These are phyloP conservation scores for Venustampulla echinocandica DNA, from an alignment of 495 filamentous ascomycete species.

Conservation along the genomic window DNA sequence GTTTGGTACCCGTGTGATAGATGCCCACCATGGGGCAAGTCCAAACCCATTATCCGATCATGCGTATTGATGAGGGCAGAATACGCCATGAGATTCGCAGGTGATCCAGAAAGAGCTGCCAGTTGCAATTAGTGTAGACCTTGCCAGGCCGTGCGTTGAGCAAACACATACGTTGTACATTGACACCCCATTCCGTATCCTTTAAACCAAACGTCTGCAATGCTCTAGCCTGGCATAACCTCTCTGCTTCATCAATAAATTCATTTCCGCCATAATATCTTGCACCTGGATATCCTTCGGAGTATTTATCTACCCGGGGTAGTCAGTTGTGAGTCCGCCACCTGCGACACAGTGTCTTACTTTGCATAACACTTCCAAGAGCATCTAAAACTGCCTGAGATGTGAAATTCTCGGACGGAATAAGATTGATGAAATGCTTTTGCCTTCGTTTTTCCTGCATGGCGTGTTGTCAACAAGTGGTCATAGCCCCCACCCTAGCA, in stretches of 20 bases:
- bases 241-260: slow-evolving; percentile 84
- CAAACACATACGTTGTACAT: slow-evolving; percentile 72
- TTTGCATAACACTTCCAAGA: slow-evolving; percentile 97
- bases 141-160: not conserved
- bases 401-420: slow-evolving; percentile 98
- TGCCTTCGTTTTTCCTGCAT: slow-evolving; percentile 84
- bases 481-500: not conserved
- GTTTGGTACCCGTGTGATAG: slow-evolving; percentile 97
- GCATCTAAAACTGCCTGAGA: slow-evolving; percentile 95
- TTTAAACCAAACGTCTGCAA: slow-evolving; percentile 77
- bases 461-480: not conserved
- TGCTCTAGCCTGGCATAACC: slow-evolving; percentile 81
- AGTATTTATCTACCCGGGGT: slow-evolving; percentile 77
- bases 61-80: slow-evolving; percentile 86
- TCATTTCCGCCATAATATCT: slow-evolving; percentile 97
- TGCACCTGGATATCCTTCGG: slow-evolving; percentile 94
- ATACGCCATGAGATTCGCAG: slow-evolving; percentile 93
- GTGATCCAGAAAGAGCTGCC: slow-evolving; percentile 91
- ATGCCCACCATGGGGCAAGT: slow-evolving; percentile 93
- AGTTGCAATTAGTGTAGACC: slow-evolving; percentile 3
- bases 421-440: slow-evolving; percentile 97
- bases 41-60: slow-evolving; percentile 93
- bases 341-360: slow-evolving; percentile 31
- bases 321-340: not conserved
- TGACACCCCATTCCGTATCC: slow-evolving; percentile 90